These are phyloP conservation scores for Nakazawaea wyomingensis DNA, from an alignment of 805 yeast genomes.

Conservation along the genomic window DNA sequence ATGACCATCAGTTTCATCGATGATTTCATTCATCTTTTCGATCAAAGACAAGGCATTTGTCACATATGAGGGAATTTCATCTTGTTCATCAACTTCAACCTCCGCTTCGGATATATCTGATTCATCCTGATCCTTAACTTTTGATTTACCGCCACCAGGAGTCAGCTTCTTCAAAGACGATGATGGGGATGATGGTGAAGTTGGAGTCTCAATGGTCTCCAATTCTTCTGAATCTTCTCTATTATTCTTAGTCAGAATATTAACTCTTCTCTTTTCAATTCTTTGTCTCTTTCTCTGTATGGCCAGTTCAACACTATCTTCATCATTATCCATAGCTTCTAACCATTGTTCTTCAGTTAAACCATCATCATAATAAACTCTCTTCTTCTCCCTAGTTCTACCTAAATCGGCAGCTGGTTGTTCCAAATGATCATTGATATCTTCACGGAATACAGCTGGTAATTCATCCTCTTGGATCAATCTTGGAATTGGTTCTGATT, in stretches of 20 bases:
- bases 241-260: constrained; percentile 21
- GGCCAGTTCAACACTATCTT: constrained; percentile 58
- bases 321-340: constrained; percentile 71
- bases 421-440: constrained; percentile 39
- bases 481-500: constrained; percentile 35
- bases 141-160: background rate
- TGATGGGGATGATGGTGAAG: constrained; percentile 14
- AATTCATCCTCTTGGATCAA: constrained; percentile 66
- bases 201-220: constrained; percentile 19
- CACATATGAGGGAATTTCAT: constrained; percentile 12
- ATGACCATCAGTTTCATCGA: constrained; percentile 42
- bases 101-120: constrained; percentile 3
- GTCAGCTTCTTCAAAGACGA: constrained; percentile 14
- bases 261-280: constrained; percentile 34
- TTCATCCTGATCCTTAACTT: background rate
- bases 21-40: constrained; percentile 35
- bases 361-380: constrained; percentile 58
- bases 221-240: constrained; percentile 24
- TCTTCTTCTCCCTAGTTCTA: constrained; percentile 63
- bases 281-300: constrained; percentile 45
- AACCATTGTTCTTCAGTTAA: constrained; percentile 76
- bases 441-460: constrained; percentile 72
- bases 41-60: constrained; percentile 29
- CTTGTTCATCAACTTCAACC: constrained; percentile 20
- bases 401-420: constrained; percentile 39